These are phyloP conservation scores for Flammula alnicola DNA, from an alignment of 1,284 basidiomycete species.

Conservation along the genomic window DNA sequence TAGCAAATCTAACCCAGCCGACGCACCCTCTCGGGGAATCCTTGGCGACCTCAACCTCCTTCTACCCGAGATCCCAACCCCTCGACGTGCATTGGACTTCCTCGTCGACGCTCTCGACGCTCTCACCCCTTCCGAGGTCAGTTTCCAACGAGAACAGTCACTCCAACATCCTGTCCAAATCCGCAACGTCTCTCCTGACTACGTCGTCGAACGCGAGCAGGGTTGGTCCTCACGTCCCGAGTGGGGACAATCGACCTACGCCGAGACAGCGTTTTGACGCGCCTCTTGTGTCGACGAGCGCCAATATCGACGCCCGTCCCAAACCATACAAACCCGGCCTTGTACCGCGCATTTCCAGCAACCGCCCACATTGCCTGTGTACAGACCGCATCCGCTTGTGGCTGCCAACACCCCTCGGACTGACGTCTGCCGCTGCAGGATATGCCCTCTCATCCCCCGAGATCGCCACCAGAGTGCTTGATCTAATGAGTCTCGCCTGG, in stretches of 20 bases:
- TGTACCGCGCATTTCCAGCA: too few species aligned
- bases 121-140: conserved; percentile 14
- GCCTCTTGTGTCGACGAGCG: too few species aligned
- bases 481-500: background rate
- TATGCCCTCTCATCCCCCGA: background rate
- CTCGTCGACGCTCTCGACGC: conserved; percentile 31
- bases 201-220: background rate
- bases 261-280: too few species aligned
- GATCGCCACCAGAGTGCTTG: background rate
- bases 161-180: conserved; percentile 12
- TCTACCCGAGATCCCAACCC: conserved; percentile 38
- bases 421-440: background rate
- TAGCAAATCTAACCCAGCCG: conserved; percentile 42
- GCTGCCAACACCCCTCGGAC: background rate
- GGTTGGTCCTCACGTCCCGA: too few species aligned
- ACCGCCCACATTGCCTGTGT: background rate
- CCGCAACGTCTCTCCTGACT: background rate
- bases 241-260: background rate
- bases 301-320: too few species aligned
- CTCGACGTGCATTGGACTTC: conserved; percentile 27
- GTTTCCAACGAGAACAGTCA: background rate
- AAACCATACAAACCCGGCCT: background rate
- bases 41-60: conserved; percentile 31
- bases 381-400: conserved; percentile 31
- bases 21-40: conserved; percentile 41